Percentiles rank a stretch among this genome's conserved stretches.
Evolutionary conservation across 2,329 filamentous ascomycete species (phyloP).

Genomic region (Periconia sp.): DNA sequence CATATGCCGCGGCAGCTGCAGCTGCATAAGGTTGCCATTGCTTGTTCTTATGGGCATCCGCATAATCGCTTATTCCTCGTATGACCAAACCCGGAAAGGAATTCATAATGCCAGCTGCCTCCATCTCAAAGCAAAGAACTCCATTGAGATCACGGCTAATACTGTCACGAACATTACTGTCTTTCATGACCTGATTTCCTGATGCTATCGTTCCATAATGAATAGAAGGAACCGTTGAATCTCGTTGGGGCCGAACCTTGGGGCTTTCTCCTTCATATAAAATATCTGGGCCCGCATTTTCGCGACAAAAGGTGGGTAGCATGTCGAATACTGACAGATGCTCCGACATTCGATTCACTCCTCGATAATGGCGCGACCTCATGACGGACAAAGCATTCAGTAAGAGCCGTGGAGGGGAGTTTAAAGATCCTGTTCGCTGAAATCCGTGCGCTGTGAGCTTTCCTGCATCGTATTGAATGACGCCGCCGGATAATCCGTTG

Average conservation of each 20-base stretch:
- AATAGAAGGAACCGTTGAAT: neutral
- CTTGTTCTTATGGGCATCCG: constrained; percentile 20
- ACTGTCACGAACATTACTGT: constrained; percentile 1
- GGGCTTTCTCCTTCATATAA: neutral
- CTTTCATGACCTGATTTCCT: constrained; percentile 3
- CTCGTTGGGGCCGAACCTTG: neutral
- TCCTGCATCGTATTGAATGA: constrained; percentile 37
- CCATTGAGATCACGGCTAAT: constrained; percentile 8
- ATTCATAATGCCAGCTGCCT: constrained; percentile 21
- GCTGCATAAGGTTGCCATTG: constrained; percentile 17
- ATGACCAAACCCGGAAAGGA: constrained; percentile 17
- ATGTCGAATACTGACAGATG: neutral
- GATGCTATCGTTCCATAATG: constrained; percentile 5
- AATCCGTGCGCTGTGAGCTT: constrained; percentile 22
- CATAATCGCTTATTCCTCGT: constrained; percentile 19
- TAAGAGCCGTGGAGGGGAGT: constrained; percentile 21
- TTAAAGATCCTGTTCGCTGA: constrained; percentile 13
- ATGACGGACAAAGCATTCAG: constrained; percentile 20
- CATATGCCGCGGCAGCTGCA: constrained; percentile 13
- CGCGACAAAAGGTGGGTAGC: neutral
- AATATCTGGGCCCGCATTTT: neutral
- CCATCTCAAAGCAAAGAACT: constrained; percentile 13
- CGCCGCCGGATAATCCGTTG: constrained; percentile 14
- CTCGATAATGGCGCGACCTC: constrained; percentile 14
- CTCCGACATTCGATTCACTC: constrained; percentile 12